Evolutionary conservation across 2,329 filamentous ascomycete genomes (phyloP).

Genomic region (Capronia epimyces): DNA sequence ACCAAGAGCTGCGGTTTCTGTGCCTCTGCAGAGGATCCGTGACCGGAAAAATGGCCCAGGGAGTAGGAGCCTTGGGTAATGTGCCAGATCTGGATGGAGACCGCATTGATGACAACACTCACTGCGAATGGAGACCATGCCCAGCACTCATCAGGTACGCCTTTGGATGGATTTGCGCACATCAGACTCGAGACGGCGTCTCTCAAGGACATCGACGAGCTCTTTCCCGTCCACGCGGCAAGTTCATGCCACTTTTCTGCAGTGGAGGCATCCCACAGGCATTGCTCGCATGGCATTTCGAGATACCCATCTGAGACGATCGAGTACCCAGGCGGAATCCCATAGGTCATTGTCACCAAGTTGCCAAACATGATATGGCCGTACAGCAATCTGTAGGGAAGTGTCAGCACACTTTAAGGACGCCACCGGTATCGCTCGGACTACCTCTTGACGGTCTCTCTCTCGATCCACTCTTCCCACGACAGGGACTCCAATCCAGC

Average conservation of each 20-base stretch:
- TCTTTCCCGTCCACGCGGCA: constrained; percentile 6
- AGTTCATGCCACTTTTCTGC: constrained; percentile 30
- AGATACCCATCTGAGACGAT: constrained; percentile 34
- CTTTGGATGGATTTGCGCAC: constrained; percentile 26
- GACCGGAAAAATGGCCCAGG: constrained; percentile 26
- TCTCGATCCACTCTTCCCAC: constrained; percentile 32
- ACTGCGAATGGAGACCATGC: constrained; percentile 31
- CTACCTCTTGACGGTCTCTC: constrained; percentile 31
- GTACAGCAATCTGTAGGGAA: constrained; percentile 29
- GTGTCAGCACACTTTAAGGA: neutral
- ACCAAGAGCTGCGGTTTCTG: constrained; percentile 26
- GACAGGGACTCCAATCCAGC: constrained; percentile 9
- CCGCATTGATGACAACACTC: constrained; percentile 35
- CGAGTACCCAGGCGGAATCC: constrained; percentile 33
- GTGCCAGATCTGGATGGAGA: constrained; percentile 36
- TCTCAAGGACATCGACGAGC: constrained; percentile 23
- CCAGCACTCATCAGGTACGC: constrained; percentile 16
- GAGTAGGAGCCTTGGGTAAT: constrained; percentile 33
- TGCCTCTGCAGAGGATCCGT: constrained; percentile 21
- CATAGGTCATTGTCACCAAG: constrained; percentile 33
- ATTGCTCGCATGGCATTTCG: constrained; percentile 34
- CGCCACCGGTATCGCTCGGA: neutral
- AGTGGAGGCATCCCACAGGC: constrained; percentile 32
- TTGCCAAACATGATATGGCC: constrained; percentile 34
- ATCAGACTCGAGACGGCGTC: constrained; percentile 30